These are phyloP conservation scores for Cystoderma amianthinum DNA, from an alignment of 768 basidiomycete genomes.

Conservation along the genomic window DNA sequence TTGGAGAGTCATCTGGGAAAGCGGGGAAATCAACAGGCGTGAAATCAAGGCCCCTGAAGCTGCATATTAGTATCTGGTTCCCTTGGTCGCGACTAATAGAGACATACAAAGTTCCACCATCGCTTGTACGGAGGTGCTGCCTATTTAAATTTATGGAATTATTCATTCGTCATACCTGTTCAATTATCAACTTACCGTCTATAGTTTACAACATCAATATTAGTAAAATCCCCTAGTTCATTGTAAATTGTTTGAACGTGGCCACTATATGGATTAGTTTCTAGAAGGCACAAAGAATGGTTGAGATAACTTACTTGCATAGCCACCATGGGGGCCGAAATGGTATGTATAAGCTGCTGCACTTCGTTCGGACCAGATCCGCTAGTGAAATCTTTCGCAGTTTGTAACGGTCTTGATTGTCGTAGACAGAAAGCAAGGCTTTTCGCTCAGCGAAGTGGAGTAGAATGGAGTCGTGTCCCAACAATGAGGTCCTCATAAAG, in stretches of 20 bases:
- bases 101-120: slow-evolving; percentile 43
- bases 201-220: slow-evolving; percentile 33
- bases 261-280: slow-evolving; percentile 19
- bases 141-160: slow-evolving; percentile 6
- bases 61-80: not conserved
- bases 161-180: too few relatives aligned
- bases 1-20: slow-evolving; percentile 18
- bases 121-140: slow-evolving; percentile 28
- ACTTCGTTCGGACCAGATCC: slow-evolving; percentile 12
- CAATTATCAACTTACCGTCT: slow-evolving; percentile 19
- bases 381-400: not conserved
- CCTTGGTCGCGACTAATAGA: not conserved
- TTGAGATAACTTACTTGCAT: slow-evolving; percentile 11
- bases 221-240: slow-evolving; percentile 35
- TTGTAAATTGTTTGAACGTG: slow-evolving; percentile 39
- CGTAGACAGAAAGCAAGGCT: too few relatives aligned
- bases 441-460: too few relatives aligned
- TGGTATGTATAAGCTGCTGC: slow-evolving; percentile 14
- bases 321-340: slow-evolving; percentile 24
- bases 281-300: not conserved
- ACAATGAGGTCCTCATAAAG: too few relatives aligned
- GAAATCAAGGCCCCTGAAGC: slow-evolving; percentile 37
- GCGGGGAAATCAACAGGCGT: slow-evolving; percentile 22
- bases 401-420: too few relatives aligned
- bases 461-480: too few relatives aligned